Percentiles rank a stretch among this genome's conserved stretches.
Evolutionary conservation across 805 yeast species (phyloP).

Genomic region (Yamadazyma akitaensis): DNA sequence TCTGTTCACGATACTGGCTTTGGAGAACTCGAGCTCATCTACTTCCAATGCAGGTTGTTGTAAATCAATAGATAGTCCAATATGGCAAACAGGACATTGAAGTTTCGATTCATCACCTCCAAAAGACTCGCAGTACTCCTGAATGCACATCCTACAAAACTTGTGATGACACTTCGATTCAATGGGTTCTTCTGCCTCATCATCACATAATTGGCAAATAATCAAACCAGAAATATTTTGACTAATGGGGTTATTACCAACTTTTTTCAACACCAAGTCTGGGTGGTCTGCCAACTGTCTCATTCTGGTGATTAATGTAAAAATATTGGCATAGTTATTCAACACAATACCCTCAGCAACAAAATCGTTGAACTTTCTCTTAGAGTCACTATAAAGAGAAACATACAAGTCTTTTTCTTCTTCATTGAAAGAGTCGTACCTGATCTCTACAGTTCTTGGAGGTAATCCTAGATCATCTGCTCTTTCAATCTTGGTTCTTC

Average conservation of each 20-base stretch:
- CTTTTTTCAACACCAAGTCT: constrained; percentile 80
- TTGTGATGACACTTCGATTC: constrained; percentile 91
- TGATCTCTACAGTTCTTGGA: constrained; percentile 87
- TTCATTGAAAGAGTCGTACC: constrained; percentile 84
- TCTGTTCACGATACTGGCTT: constrained; percentile 77
- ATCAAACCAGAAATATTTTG: constrained; percentile 50
- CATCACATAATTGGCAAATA: constrained; percentile 92
- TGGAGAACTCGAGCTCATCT: constrained; percentile 54
- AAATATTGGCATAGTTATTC: constrained; percentile 95
- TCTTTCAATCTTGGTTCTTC: constrained; percentile 93
- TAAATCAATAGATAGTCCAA: constrained; percentile 85
- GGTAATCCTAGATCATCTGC: constrained; percentile 98
- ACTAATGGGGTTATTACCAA: constrained; percentile 27
- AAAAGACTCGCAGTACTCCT: constrained; percentile 83
- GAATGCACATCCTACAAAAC: constrained; percentile 89
- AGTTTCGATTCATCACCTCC: constrained; percentile 57
- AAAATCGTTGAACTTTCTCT: constrained; percentile 83
- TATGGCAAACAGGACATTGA: constrained; percentile 95
- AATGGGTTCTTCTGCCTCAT: constrained; percentile 97
- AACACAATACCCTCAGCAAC: constrained; percentile 96
- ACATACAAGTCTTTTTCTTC: constrained; percentile 93
- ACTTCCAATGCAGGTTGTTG: constrained; percentile 82
- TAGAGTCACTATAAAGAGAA: constrained; percentile 81
- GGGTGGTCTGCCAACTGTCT: constrained; percentile 98
- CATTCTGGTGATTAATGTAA: constrained; percentile 94